phyloP scores from a whole-genome alignment of 306 rosid species.

The Arachis stenosperma region DNA sequence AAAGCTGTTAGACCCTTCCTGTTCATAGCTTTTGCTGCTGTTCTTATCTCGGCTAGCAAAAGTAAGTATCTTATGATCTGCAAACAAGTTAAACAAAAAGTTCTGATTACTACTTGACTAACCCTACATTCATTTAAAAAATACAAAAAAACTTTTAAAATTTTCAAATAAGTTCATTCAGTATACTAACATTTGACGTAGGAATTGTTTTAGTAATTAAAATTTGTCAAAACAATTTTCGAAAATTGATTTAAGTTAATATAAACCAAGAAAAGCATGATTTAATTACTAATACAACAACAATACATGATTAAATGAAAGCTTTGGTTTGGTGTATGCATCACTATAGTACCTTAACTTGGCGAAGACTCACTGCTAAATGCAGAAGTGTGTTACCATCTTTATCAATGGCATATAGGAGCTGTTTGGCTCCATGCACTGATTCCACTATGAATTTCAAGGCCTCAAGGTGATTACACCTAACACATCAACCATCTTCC shows the following conservation, averaged over 20 bases:
- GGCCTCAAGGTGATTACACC: background rate
- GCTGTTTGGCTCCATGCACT: background rate
- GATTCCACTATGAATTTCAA: background rate
- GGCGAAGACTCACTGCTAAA: background rate
- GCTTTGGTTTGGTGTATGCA: too few relatives aligned
- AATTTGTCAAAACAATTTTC: too few relatives aligned
- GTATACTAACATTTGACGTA: too few relatives aligned
- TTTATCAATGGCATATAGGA: background rate
- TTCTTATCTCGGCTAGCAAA: constrained; percentile 6
- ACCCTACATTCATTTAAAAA: background rate
- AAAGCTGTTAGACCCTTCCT: constrained; percentile 4
- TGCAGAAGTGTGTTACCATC: background rate
- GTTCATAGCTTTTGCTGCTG: background rate
- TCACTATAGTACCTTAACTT: background rate
- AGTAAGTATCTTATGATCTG: constrained; percentile 30
- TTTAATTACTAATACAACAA: too few relatives aligned
- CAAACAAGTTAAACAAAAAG: background rate
- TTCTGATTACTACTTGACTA: background rate
- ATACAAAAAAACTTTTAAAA: too few relatives aligned
- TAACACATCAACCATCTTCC: background rate
- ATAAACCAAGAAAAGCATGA: too few relatives aligned
- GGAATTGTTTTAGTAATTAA: too few relatives aligned
- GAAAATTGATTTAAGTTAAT: too few relatives aligned
- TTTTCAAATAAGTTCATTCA: too few relatives aligned
- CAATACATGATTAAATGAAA: too few relatives aligned